Evolutionary conservation across 441 rosid species (phyloP).

Genomic region (Euphorbia schlechtendalii): DNA sequence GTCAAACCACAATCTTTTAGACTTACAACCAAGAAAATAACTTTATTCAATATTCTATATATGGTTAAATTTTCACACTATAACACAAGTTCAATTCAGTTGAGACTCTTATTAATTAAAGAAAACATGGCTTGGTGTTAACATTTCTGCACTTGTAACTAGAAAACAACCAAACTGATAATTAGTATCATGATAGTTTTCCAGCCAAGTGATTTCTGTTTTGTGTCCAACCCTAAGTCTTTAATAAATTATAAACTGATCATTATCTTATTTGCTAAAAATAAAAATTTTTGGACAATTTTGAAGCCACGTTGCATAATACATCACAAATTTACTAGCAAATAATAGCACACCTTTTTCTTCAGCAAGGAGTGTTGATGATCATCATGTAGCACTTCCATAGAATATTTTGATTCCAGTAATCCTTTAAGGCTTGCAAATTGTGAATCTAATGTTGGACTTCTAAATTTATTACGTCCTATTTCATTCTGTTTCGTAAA

Average conservation of each 20-base stretch:
- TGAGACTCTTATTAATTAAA: too few species aligned
- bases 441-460: too few species aligned
- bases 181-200: background rate
- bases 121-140: too few species aligned
- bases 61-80: too few species aligned
- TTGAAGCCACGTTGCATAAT: background rate
- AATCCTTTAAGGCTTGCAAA: background rate
- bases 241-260: background rate
- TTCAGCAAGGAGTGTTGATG: background rate
- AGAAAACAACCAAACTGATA: background rate
- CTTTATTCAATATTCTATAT: too few species aligned
- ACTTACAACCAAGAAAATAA: too few species aligned
- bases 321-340: background rate
- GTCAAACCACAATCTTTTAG: too few species aligned
- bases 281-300: background rate
- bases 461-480: too few species aligned
- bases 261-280: background rate
- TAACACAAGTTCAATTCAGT: too few species aligned
- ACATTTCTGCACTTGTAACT: background rate
- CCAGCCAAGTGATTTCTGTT: background rate
- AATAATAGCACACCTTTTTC: background rate
- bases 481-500: too few species aligned
- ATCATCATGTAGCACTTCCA: background rate
- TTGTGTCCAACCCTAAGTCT: background rate
- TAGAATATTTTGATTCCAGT: background rate